Conservation (phyloP, 306 rosid species). For the Oxytropis ochrocephala region DNA sequence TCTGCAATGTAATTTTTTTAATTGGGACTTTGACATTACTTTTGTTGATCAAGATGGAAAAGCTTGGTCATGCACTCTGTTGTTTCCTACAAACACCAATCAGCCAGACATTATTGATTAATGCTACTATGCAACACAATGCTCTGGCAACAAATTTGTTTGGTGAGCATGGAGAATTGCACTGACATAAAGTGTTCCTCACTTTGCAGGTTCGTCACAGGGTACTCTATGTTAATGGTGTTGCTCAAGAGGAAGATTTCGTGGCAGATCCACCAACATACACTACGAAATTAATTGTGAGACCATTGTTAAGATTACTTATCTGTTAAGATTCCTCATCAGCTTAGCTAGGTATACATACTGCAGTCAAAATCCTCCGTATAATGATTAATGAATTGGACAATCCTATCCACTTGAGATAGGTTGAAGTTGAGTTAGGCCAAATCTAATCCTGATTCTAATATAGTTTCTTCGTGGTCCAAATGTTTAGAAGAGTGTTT, state of each 20-base stretch:
- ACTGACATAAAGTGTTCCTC: constrained; percentile 3
- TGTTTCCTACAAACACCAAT: no score
- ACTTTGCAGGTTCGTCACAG: constrained; percentile 55
- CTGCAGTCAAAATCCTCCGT: neutral
- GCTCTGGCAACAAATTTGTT: neutral
- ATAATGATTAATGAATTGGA: neutral
- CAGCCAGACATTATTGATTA: no score
- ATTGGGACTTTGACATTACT: no score
- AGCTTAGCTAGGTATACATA: neutral
- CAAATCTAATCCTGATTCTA: neutral
- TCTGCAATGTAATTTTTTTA: no score
- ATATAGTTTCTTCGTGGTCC: neutral
- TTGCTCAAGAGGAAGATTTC: constrained; percentile 57
- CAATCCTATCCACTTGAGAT: neutral
- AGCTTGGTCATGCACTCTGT: no score
- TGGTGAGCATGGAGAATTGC: neutral
- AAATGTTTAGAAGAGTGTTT: neutral
- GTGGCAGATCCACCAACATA: constrained; percentile 54
- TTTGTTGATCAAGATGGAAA: no score
- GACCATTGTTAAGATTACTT: constrained; percentile 11
- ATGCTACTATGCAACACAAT: no score
- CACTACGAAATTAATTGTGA: constrained; percentile 41
- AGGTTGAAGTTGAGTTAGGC: neutral
- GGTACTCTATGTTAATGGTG: constrained; percentile 66
- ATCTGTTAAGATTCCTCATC: neutral